Evolutionary conservation across 2,329 filamentous ascomycete genomes (phyloP).

Genomic region (Pseudovirgaria hyperparasitica): DNA sequence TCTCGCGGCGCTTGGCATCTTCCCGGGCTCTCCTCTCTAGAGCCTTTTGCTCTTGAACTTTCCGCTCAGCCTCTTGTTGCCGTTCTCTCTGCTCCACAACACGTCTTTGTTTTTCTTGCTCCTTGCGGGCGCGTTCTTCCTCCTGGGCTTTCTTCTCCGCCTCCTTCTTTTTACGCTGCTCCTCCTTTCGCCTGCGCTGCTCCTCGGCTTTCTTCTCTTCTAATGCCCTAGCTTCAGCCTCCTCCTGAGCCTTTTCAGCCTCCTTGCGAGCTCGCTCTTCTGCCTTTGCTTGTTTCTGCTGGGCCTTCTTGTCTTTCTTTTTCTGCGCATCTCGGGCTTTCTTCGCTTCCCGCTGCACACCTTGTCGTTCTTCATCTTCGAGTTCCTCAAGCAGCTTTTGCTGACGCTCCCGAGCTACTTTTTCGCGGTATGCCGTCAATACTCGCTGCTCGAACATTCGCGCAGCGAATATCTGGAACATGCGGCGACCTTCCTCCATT

Average conservation of each 20-base stretch:
- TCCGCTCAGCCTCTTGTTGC: conserved; percentile 75
- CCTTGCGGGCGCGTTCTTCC: conserved; percentile 72
- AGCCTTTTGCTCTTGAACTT: conserved; percentile 66
- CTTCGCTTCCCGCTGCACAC: conserved; percentile 74
- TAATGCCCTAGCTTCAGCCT: conserved; percentile 59
- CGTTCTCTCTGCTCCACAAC: conserved; percentile 75
- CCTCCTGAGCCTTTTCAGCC: conserved; percentile 78
- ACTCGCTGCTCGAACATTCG: conserved; percentile 99
- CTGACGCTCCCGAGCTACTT: conserved; percentile 86
- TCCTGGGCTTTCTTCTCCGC: conserved; percentile 82
- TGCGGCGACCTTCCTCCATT: conserved; percentile 94
- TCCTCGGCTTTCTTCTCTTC: conserved; percentile 74
- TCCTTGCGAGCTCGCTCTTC: conserved; percentile 83
- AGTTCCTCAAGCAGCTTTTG: conserved; percentile 83
- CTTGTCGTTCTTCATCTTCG: conserved; percentile 67
- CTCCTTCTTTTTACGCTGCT: conserved; percentile 84
- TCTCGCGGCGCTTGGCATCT: conserved; percentile 64
- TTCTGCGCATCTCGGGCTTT: conserved; percentile 90
- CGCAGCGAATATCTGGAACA: conserved; percentile 99
- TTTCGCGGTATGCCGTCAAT: conserved; percentile 92
- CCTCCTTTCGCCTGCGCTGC: conserved; percentile 68
- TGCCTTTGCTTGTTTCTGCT: conserved; percentile 79
- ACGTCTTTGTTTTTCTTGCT: conserved; percentile 69
- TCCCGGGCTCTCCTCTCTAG: conserved; percentile 66
- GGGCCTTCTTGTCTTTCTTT: conserved; percentile 83